Conservation (phyloP, 2,329 filamentous ascomycete species). For the Pyrenophora teres region DNA sequence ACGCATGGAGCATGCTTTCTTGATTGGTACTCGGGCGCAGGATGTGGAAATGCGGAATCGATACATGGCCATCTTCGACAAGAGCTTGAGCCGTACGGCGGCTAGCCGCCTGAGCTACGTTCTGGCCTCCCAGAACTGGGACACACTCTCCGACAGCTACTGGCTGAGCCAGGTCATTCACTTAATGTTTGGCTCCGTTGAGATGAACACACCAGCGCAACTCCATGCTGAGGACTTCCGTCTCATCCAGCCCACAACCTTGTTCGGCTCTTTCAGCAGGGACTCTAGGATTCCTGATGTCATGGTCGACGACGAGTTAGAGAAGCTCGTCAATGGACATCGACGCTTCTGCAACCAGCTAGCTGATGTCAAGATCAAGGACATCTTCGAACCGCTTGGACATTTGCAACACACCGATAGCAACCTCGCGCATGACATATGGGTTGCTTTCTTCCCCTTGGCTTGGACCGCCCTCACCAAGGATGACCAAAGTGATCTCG, state of each 20-base stretch:
- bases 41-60: conserved; percentile 97
- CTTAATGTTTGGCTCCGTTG: conserved; percentile 85
- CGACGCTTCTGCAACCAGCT: conserved; percentile 83
- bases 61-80: conserved; percentile 96
- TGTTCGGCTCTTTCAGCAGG: conserved; percentile 74
- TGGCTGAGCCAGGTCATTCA: conserved; percentile 97
- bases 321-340: conserved; percentile 76
- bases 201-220: conserved; percentile 78
- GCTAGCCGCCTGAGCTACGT: conserved; percentile 89
- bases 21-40: conserved; percentile 89
- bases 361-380: conserved; percentile 82
- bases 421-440: conserved; percentile 82
- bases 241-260: conserved; percentile 71
- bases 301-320: conserved; percentile 82
- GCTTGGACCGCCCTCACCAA: conserved; percentile 88
- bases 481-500: conserved; percentile 87
- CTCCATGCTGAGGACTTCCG: conserved; percentile 85
- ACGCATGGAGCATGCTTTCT: conserved; percentile 95
- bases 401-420: conserved; percentile 91
- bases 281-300: conserved; percentile 66
- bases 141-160: conserved; percentile 90
- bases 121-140: conserved; percentile 93
- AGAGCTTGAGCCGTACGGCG: conserved; percentile 88
- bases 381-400: conserved; percentile 85
- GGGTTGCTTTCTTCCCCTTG: conserved; percentile 88